Conservation (phyloP, 2,329 filamentous ascomycete genomes). For the Alternaria angustiovoidea region DNA sequence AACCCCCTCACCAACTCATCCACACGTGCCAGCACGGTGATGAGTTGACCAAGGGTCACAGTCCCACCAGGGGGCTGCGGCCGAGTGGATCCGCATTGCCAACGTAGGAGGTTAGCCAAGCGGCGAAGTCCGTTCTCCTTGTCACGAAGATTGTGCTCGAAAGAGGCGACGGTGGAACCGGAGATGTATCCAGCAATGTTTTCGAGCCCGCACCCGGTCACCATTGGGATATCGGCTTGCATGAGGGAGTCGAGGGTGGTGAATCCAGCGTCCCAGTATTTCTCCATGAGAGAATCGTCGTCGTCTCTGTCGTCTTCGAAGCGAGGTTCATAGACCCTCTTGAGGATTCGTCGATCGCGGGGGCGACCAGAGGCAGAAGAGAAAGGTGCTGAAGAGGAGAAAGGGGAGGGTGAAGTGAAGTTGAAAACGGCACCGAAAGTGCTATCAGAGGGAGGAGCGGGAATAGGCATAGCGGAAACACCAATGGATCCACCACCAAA, state of each 20-base stretch:
- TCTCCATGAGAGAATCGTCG: not conserved
- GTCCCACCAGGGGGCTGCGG: conserved; percentile 10
- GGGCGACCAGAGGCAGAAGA: not conserved
- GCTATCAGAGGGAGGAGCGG: not conserved
- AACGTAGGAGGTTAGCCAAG: conserved; percentile 4
- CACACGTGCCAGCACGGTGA: not conserved
- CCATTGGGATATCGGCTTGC: not conserved
- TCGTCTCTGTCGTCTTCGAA: not conserved
- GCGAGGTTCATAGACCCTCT: not conserved
- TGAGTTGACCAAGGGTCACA: not conserved
- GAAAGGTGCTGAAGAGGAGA: not conserved
- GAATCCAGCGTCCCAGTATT: not conserved
- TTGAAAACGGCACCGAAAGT: not conserved
- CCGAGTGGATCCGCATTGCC: conserved; percentile 1
- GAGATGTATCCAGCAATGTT: not conserved
- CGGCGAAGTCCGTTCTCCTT: conserved; percentile 1
- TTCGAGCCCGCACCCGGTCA: not conserved
- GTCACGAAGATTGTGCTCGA: not conserved
- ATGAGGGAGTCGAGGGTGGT: not conserved
- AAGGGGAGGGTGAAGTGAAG: not conserved
- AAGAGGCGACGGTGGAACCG: conserved; percentile 4
- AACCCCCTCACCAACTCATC: conserved; percentile 1
- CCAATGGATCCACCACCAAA: not conserved
- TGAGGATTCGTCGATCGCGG: not conserved
- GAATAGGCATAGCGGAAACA: not conserved